These are phyloP conservation scores for Articulospora tetracladia DNA, from an alignment of 495 filamentous ascomycete genomes.

Conservation along the genomic window DNA sequence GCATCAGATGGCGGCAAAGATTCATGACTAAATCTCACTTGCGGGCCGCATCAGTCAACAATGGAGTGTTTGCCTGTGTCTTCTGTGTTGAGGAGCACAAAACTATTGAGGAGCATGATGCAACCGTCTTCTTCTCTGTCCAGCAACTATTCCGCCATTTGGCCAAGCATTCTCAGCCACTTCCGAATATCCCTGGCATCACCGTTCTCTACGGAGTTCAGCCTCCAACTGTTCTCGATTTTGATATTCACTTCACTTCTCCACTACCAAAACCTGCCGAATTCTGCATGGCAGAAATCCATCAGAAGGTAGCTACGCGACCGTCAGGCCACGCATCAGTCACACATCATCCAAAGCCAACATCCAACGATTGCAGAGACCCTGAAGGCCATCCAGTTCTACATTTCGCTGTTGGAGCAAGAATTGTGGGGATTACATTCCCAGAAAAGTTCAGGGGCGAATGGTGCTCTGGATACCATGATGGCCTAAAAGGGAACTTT, in stretches of 20 bases:
- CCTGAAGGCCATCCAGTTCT: conserved; percentile 34
- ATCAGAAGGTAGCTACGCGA: conserved; percentile 25
- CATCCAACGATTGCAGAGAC: conserved; percentile 25
- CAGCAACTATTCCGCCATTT: conserved; percentile 22
- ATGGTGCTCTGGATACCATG: conserved; percentile 43
- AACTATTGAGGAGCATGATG: conserved; percentile 27
- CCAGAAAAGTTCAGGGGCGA: conserved; percentile 40
- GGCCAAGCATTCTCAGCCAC: conserved; percentile 25
- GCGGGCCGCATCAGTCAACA: conserved; percentile 11
- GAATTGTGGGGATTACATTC: conserved; percentile 40
- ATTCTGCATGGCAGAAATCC: conserved; percentile 27
- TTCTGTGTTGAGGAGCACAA: conserved; percentile 24
- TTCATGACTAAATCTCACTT: conserved; percentile 26
- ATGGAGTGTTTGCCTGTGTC: conserved; percentile 20
- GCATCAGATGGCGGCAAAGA: conserved; percentile 21
- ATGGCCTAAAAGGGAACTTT: conserved; percentile 39
- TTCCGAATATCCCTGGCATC: conserved; percentile 34
- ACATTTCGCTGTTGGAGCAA: conserved; percentile 39
- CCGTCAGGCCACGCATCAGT: conserved; percentile 30
- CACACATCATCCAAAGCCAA: conserved; percentile 31
- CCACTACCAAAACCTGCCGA: conserved; percentile 26
- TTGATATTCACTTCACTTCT: conserved; percentile 38
- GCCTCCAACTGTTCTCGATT: conserved; percentile 30
- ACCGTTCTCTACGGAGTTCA: conserved; percentile 32
- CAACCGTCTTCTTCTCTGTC: conserved; percentile 27